A percentile compares a stretch with the other conserved stretches of the same genome.
These are phyloP conservation scores for Hibiscus syriacus DNA, from an alignment of 345 rosid genomes.

Conservation along the genomic window DNA sequence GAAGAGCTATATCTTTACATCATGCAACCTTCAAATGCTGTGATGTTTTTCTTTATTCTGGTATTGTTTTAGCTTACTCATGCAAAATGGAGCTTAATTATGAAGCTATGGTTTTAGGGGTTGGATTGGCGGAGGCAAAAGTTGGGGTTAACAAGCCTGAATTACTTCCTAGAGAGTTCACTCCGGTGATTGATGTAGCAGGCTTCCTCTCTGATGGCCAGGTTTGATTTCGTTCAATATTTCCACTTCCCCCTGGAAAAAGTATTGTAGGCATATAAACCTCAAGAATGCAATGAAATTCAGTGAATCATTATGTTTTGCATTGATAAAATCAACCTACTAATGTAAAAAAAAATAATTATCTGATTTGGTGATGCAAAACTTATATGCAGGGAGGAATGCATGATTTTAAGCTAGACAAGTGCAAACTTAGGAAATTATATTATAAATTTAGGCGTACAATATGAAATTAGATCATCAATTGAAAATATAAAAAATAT, in stretches of 20 bases:
- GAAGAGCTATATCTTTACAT: neutral
- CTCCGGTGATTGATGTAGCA: slow-evolving; percentile 79
- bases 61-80: neutral
- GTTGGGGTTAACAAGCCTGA: slow-evolving; percentile 91
- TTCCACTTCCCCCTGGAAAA: neutral
- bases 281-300: neutral
- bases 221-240: slow-evolving; percentile 26
- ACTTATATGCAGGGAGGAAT: too few relatives aligned
- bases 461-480: too few relatives aligned
- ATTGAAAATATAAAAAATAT: too few relatives aligned
- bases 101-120: slow-evolving; percentile 24
- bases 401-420: too few relatives aligned
- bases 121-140: slow-evolving; percentile 61
- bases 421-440: too few relatives aligned
- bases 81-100: neutral
- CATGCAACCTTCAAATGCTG: neutral
- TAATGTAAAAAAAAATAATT: neutral
- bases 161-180: slow-evolving; percentile 75
- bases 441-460: too few relatives aligned
- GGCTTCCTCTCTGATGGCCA: slow-evolving; percentile 94
- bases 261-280: neutral
- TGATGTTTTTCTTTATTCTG: slow-evolving; percentile 1
- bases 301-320: neutral
- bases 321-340: neutral
- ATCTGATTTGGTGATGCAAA: neutral